Conservation (phyloP, 129 eudicot species). For the Rutidosis leptorrhynchoides region DNA sequence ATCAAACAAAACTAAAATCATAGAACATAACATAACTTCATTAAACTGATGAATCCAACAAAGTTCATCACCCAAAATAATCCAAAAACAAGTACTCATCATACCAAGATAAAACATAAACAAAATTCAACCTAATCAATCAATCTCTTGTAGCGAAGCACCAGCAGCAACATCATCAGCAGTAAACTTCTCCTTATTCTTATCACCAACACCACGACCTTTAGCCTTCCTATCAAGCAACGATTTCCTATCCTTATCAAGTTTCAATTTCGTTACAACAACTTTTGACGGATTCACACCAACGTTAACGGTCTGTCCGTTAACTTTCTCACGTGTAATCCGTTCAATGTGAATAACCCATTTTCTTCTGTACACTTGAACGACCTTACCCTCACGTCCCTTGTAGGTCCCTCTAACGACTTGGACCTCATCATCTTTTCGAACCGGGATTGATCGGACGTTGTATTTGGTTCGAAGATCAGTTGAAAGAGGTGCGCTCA, state of each 20-base stretch:
- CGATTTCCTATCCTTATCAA: constrained; percentile 39
- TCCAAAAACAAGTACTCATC: too few species aligned
- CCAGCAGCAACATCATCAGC: constrained; percentile 40
- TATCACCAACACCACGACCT: constrained; percentile 42
- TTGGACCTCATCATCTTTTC: constrained; percentile 42
- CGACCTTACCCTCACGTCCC: constrained; percentile 69
- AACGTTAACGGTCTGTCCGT: constrained; percentile 36
- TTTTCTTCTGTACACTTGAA: constrained; percentile 59
- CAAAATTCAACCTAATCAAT: constrained; percentile 5
- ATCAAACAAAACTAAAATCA: too few species aligned
- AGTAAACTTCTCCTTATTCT: constrained; percentile 44
- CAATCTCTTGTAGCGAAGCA: constrained; percentile 37
- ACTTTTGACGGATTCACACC: constrained; percentile 37
- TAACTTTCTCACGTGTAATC: constrained; percentile 44
- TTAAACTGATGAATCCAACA: too few species aligned
- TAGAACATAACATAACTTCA: too few species aligned
- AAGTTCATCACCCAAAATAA: too few species aligned
- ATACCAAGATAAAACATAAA: too few species aligned
- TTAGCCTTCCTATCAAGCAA: constrained; percentile 43
- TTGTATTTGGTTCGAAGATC: constrained; percentile 31
- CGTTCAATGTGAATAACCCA: constrained; percentile 60
- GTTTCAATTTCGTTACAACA: constrained; percentile 31
- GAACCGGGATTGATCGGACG: constrained; percentile 27
- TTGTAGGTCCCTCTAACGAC: constrained; percentile 68
- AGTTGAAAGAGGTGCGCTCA: constrained; percentile 40